Percentiles rank a stretch among this genome's conserved stretches.
These are phyloP conservation scores for Xylaria palmicola DNA, from an alignment of 495 filamentous ascomycete species.

Conservation along the genomic window DNA sequence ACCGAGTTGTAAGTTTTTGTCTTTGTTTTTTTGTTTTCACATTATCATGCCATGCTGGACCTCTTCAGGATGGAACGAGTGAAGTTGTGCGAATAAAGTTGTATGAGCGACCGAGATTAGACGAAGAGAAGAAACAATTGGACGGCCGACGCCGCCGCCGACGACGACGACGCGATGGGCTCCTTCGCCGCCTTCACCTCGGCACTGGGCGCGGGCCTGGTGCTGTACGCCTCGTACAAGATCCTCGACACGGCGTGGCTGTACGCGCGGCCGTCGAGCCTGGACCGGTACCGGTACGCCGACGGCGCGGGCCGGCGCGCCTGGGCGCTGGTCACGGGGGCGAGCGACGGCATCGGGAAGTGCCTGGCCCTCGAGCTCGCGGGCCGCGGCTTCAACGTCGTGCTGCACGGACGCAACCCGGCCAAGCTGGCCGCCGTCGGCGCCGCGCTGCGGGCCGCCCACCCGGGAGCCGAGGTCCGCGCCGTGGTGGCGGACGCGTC, in stretches of 20 bases:
- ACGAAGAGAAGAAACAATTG: no score
- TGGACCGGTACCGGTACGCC: not conserved
- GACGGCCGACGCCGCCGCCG: no score
- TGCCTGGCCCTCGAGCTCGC: conserved; percentile 51
- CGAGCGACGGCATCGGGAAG: conserved; percentile 60
- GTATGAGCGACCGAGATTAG: no score
- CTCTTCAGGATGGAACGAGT: no score
- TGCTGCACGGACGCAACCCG: conserved; percentile 55
- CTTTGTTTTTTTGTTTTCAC: no score
- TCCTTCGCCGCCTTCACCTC: conserved; percentile 1
- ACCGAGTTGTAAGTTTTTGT: no score
- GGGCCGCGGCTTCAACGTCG: conserved; percentile 55
- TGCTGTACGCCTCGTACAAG: conserved; percentile 7
- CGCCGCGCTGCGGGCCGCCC: conserved; percentile 19
- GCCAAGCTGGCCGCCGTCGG: conserved; percentile 39
- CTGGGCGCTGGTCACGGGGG: conserved; percentile 63
- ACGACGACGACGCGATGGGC: no score
- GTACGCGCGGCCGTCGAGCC: conserved; percentile 8
- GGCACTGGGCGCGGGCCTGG: not conserved
- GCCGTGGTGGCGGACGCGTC: conserved; percentile 28
- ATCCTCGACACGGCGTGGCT: conserved; percentile 8
- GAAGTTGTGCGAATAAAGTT: no score
- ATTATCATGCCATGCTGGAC: no score
- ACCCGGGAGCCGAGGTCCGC: conserved; percentile 25
- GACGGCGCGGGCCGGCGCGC: conserved; percentile 10